Evolutionary conservation across 352 stramenopile genomes (phyloP), one percentile per base, ranked within the genome.

Genomic region (Aphanomyces euteiches): DNA sequence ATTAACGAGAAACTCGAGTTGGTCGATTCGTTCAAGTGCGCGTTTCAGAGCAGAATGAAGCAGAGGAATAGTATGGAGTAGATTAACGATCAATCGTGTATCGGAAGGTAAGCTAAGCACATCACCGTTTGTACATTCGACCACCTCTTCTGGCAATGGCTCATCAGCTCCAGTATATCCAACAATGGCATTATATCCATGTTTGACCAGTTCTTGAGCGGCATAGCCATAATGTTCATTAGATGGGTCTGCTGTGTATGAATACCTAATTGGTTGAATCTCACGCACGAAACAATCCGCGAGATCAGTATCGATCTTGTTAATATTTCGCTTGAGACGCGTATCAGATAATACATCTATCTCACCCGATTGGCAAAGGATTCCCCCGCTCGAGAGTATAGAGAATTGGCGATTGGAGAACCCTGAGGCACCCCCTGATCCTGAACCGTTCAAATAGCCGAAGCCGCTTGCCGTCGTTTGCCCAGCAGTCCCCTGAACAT

Each of bases 141-240:
- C 2, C 10, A 50, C 10, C 43, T n/a, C 10, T 50, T n/a, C 10
- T n/a, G 10, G 43, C 43, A 50, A 50, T 50, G 10, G 10, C 10
- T 50, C 43, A 2, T 50, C 10, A 50, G 10, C 43, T 50, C 17
- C 43, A 50, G 43, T 50, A 50, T n/a, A 50, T 50, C 43, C 43
- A 50, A 50, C 43, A 50, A 50, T 12, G 17, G 10, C 43, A 50
- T 50, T 50, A 50, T n/a, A 50, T 50, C 43, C 43, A 50, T 50
- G 17, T 50, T 50, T 50, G 10, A 50, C 43, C 0, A 50, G 17
- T n/a, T 50, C 43, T 50, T 50, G 43, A n/a, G 43, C 43, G 10
- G 43, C 10, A 50, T n/a, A 50, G 10, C 43, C 43, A n/a, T n/a
- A 50, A 50, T 50, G 43, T 50, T 50, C 43, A n/a, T n/a, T 50